Base-by-base conservation (phyloP, 371 early-diverging fungal species). In the Phascolomyces articulosus region DNA sequence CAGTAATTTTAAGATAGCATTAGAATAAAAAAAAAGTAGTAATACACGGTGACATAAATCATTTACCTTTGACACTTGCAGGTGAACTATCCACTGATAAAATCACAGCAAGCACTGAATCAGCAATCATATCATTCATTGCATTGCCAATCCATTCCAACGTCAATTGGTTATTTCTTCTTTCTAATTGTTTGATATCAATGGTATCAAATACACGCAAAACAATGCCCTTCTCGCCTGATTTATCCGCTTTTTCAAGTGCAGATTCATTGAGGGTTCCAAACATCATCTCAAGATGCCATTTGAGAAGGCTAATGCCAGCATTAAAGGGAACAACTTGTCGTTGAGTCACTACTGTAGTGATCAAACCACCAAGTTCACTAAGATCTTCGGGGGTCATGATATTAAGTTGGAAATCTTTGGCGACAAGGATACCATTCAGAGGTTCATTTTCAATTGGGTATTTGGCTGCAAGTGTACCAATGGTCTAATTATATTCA, bases 71-170 rank as follows among this genome's bases (percentile, higher is more conserved):
- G 28, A 98, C 96, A 62, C 94, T 91, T 0, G 96, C 97, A 23
- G 96, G 97, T 59, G 91, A 89, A 54, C 87, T 87, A 60, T 96
- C 96, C 54, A 95, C 90, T 41, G 92, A 91, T 54, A 95, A 65
- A 18, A 98, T 78, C 6, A 97, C 83, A 2, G 95, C 93, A 11
- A 97, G 66, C 2, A 97, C 91, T 8, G 97, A 93, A 67, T 98
- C 99, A 3, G 98, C 97, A 0, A 98, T 88, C 91, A 97, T 95
- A 70, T 98, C 98, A 68, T 95, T 95, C 75, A 95, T 87, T 10
- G 93, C 79, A 72, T 92, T 91, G 28, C 96, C 93, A 31, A 90
- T 85, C 99, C 99, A 98, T 74, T 97, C 97, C 24, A 98, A 73
- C 28, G 85, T 78, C 16, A 92, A 85, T 55, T 85, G 80, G 47